Conservation (phyloP, 2,329 filamentous ascomycete species). For the Thielaviopsis euricoi region DNA sequence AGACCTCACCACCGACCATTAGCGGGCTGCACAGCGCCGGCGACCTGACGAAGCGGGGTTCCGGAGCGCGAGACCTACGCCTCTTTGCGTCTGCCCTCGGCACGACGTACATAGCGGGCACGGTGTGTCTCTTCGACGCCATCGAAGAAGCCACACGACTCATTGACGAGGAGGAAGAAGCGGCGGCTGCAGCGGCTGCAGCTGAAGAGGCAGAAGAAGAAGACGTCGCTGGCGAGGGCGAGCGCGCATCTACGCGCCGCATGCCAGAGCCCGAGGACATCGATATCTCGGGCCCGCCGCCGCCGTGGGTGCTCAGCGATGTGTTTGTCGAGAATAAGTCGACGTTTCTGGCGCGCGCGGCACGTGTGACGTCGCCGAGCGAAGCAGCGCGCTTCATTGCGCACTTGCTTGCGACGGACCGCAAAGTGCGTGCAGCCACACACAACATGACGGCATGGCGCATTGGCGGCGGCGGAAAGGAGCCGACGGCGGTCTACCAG, state of each 20-base stretch:
- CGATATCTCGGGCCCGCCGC: conserved; percentile 18
- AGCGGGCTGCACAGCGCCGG: conserved; percentile 68
- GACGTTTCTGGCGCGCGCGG: conserved; percentile 67
- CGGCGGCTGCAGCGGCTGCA: conserved; percentile 15
- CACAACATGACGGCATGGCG: conserved; percentile 96
- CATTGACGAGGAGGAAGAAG: conserved; percentile 20
- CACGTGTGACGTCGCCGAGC: conserved; percentile 48
- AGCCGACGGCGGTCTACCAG: conserved; percentile 44
- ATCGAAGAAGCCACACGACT: conserved; percentile 52
- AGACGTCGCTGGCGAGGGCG: conserved; percentile 4
- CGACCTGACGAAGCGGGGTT: conserved; percentile 47
- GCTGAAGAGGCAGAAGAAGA: conserved; percentile 13
- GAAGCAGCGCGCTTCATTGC: conserved; percentile 57
- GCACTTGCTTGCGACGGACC: conserved; percentile 67
- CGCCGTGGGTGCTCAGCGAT: conserved; percentile 59
- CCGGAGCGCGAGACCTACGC: conserved; percentile 54
- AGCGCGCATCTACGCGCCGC: not conserved
- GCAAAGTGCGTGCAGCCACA: conserved; percentile 68
- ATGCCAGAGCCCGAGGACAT: conserved; percentile 8
- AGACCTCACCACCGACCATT: conserved; percentile 48
- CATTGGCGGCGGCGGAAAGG: conserved; percentile 39
- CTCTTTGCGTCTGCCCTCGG: conserved; percentile 51
- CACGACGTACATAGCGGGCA: conserved; percentile 52
- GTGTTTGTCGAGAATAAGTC: conserved; percentile 69
- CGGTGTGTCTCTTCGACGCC: conserved; percentile 82